phyloP scores from a whole-genome alignment of 148 eudicot genomes.

The Camellia sinensis region DNA sequence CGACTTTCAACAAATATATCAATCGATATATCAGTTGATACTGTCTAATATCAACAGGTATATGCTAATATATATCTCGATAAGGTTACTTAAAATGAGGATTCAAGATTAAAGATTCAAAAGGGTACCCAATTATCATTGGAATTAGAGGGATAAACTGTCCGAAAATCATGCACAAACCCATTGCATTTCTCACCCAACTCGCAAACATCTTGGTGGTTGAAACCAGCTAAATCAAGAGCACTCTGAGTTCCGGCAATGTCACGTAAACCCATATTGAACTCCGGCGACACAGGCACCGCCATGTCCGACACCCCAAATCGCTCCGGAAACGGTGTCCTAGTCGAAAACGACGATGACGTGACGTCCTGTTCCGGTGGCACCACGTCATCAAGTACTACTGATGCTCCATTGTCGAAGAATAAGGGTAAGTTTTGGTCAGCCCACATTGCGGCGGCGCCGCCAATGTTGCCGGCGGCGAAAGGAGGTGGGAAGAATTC shows the following conservation, averaged over 20 bases:
- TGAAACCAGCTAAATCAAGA: neutral
- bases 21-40: no score
- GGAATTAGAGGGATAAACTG: slow-evolving; percentile 15
- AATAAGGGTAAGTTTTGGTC: slow-evolving; percentile 9
- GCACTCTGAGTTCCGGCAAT: neutral
- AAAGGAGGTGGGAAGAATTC: slow-evolving; percentile 8
- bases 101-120: neutral
- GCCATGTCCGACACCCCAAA: slow-evolving; percentile 20
- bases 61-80: no score
- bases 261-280: slow-evolving; percentile 8
- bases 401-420: neutral
- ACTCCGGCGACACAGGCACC: slow-evolving; percentile 16
- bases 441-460: slow-evolving; percentile 3
- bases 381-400: neutral
- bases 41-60: no score
- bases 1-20: no score
- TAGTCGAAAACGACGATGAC: neutral
- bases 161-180: slow-evolving; percentile 16
- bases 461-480: neutral
- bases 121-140: slow-evolving; percentile 33
- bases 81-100: no score
- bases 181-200: slow-evolving; percentile 26
- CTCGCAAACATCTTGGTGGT: slow-evolving; percentile 9
- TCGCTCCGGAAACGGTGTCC: slow-evolving; percentile 14
- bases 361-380: slow-evolving; percentile 9